These are phyloP conservation scores for Hibiscus tridactylites DNA, from an alignment of 345 rosid species.

Conservation along the genomic window DNA sequence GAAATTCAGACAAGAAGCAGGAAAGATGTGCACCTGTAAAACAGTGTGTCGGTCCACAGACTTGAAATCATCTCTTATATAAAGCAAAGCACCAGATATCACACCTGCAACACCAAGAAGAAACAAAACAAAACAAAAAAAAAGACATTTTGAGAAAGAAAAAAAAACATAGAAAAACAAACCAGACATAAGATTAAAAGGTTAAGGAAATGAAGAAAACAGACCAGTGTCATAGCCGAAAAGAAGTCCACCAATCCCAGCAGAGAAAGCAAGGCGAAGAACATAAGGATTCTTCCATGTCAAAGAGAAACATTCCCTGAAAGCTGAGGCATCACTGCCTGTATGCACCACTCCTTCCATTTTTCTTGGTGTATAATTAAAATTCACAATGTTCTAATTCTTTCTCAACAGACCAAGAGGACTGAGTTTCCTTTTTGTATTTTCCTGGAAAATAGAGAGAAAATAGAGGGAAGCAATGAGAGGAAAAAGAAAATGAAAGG, in stretches of 20 bases:
- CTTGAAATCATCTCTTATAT: constrained; percentile 67
- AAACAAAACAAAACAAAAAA: too few species aligned
- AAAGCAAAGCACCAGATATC: constrained; percentile 83
- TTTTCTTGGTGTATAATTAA: background rate
- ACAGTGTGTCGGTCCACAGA: constrained; percentile 52
- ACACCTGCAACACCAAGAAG: constrained; percentile 43
- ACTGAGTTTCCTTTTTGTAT: too few species aligned
- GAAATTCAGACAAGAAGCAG: background rate
- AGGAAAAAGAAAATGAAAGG: background rate
- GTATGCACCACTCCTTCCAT: constrained; percentile 46
- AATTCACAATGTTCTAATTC: too few species aligned
- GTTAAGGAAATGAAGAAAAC: background rate
- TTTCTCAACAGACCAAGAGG: too few species aligned
- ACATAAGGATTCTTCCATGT: constrained; percentile 80
- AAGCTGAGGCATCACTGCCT: constrained; percentile 44
- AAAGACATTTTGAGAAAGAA: background rate
- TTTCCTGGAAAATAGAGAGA: background rate
- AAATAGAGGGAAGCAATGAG: background rate
- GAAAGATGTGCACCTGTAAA: constrained; percentile 38
- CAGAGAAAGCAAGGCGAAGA: constrained; percentile 86
- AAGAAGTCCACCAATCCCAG: constrained; percentile 86
- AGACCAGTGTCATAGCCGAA: constrained; percentile 85
- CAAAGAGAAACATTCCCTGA: constrained; percentile 55
- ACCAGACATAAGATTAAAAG: background rate
- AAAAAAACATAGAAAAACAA: background rate